A percentile compares a stretch with the other conserved stretches of the same genome.
Evolutionary conservation across 2,329 filamentous ascomycete genomes (phyloP).

Genomic region (Pezizomycotina sp.): DNA sequence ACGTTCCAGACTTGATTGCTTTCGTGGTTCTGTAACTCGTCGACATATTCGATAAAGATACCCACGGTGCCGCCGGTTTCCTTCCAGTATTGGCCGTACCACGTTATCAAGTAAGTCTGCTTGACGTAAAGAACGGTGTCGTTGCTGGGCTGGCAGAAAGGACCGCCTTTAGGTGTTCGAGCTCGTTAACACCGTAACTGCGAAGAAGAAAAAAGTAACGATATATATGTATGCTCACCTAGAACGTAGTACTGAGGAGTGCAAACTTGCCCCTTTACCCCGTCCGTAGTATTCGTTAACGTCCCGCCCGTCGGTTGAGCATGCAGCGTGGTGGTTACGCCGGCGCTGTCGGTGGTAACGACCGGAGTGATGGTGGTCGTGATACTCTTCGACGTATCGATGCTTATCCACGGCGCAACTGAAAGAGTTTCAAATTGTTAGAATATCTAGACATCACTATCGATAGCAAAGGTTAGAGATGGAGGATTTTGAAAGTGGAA

Average conservation of each 20-base stretch:
- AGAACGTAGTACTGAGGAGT: too few relatives aligned
- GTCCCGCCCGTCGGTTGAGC: constrained; percentile 8
- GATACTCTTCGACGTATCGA: too few relatives aligned
- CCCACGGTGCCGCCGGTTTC: too few relatives aligned
- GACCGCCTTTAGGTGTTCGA: constrained; percentile 14
- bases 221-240: constrained; percentile 4
- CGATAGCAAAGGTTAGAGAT: constrained; percentile 6
- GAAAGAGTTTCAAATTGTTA: constrained; percentile 15
- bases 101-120: too few relatives aligned
- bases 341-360: constrained; percentile 12
- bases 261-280: constrained; percentile 3
- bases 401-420: constrained; percentile 17
- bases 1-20: too few relatives aligned
- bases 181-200: constrained; percentile 11
- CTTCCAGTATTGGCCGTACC: too few relatives aligned
- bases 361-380: constrained; percentile 11
- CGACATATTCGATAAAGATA: too few relatives aligned
- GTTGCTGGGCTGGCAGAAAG: constrained; percentile 14
- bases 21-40: too few relatives aligned
- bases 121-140: too few relatives aligned
- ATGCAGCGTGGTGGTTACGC: constrained; percentile 12
- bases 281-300: not conserved
- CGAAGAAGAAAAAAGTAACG: constrained; percentile 18
- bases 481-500: constrained; percentile 1
- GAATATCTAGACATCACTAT: constrained; percentile 3